A percentile compares a stretch with the other conserved stretches of the same genome.
Evolutionary conservation across 1,139 yeast genomes (phyloP).

Genomic region (Pichia sp.): DNA sequence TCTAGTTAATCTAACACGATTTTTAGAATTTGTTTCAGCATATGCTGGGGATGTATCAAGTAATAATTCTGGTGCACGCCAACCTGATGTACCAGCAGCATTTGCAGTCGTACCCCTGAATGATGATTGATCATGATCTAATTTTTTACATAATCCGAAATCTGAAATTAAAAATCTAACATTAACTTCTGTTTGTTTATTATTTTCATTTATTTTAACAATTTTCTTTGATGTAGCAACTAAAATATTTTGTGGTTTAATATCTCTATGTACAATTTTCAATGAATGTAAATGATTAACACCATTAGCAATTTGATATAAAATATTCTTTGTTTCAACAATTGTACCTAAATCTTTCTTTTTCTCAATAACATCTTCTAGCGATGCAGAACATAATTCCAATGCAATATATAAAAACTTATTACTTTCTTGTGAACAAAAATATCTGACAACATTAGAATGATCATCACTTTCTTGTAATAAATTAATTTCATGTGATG

Average conservation of each 20-base stretch:
- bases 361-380: slow-evolving; percentile 76
- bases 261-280: slow-evolving; percentile 91
- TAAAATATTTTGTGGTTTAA: slow-evolving; percentile 92
- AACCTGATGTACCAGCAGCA: slow-evolving; percentile 96
- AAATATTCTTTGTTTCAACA: slow-evolving; percentile 46
- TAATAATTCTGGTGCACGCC: slow-evolving; percentile 95
- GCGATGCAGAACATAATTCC: slow-evolving; percentile 82
- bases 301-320: slow-evolving; percentile 79
- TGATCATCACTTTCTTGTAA: slow-evolving; percentile 95
- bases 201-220: slow-evolving; percentile 11
- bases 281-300: slow-evolving; percentile 80
- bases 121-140: slow-evolving; percentile 89
- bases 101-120: slow-evolving; percentile 88
- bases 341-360: slow-evolving; percentile 34
- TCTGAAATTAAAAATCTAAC: slow-evolving; percentile 81
- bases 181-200: slow-evolving; percentile 26
- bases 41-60: slow-evolving; percentile 29
- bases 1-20: slow-evolving; percentile 66
- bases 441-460: slow-evolving; percentile 89
- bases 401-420: slow-evolving; percentile 87
- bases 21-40: slow-evolving; percentile 33
- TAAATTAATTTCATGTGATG: slow-evolving; percentile 86
- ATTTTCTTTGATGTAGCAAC: slow-evolving; percentile 62
- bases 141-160: slow-evolving; percentile 88
- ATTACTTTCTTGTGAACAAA: slow-evolving; percentile 84